Conservation (phyloP, 768 basidiomycete species). For the Neoboletus subvelutipes region DNA sequence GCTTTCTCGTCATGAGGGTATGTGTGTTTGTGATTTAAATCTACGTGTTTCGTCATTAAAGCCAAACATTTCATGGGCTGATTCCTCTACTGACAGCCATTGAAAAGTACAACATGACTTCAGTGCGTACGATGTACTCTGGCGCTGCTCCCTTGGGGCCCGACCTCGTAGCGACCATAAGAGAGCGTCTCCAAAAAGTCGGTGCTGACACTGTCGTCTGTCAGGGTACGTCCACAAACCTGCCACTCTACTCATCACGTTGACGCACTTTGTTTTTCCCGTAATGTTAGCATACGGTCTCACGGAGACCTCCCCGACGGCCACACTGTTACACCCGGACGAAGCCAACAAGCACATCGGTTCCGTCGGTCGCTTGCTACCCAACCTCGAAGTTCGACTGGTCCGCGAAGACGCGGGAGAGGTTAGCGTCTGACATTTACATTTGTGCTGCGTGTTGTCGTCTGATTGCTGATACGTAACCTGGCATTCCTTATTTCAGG, state of each 20-base stretch:
- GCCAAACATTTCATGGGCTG: neutral
- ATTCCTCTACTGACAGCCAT: slow-evolving; percentile 42
- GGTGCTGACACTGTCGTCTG: slow-evolving; percentile 42
- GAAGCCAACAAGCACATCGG: slow-evolving; percentile 53
- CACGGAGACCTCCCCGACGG: slow-evolving; percentile 79
- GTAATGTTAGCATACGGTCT: slow-evolving; percentile 63
- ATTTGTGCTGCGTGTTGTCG: too few relatives aligned
- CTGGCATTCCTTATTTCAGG: slow-evolving; percentile 5
- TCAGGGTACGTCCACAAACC: slow-evolving; percentile 45
- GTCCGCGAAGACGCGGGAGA: slow-evolving; percentile 62
- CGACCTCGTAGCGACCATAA: slow-evolving; percentile 53
- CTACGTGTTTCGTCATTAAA: neutral
- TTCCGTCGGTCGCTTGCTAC: slow-evolving; percentile 65
- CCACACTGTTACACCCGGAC: slow-evolving; percentile 50
- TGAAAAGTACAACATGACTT: slow-evolving; percentile 63
- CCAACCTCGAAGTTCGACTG: slow-evolving; percentile 74
- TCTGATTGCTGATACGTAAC: neutral
- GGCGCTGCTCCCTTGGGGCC: slow-evolving; percentile 82
- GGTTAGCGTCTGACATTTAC: slow-evolving; percentile 6
- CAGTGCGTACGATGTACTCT: slow-evolving; percentile 56
- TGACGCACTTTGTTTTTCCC: neutral
- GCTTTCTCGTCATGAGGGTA: slow-evolving; percentile 67
- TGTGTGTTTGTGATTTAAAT: slow-evolving; percentile 17
- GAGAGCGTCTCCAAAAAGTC: slow-evolving; percentile 38
- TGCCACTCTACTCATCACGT: neutral